These are phyloP conservation scores for Sporothrix variecibatus DNA, from an alignment of 2,329 filamentous ascomycete species.

Conservation along the genomic window DNA sequence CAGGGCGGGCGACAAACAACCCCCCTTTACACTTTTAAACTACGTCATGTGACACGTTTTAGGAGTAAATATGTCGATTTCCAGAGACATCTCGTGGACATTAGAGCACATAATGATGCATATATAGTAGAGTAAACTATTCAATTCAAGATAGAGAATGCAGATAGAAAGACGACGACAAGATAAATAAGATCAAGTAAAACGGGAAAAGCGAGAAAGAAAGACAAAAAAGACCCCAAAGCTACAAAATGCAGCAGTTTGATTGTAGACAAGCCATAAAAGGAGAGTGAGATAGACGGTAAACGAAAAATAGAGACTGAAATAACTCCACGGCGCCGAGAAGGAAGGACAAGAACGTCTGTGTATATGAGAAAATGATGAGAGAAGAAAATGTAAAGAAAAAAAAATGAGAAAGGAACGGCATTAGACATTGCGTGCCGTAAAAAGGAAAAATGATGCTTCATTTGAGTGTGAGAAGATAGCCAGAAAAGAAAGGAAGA, in stretches of 20 bases:
- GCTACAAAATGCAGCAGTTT: neutral
- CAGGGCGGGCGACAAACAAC: neutral
- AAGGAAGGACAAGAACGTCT: conserved; percentile 12
- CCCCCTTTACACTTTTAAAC: neutral
- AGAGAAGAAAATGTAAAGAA: neutral
- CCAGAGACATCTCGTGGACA: neutral
- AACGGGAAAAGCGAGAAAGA: neutral
- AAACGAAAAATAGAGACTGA: neutral
- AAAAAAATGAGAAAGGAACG: neutral
- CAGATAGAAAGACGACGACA: neutral
- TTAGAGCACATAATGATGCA: neutral
- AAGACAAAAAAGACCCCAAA: neutral
- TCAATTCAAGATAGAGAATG: neutral
- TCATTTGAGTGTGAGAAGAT: neutral
- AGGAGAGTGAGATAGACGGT: neutral
- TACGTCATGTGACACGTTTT: conserved; percentile 15
- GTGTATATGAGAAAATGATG: neutral
- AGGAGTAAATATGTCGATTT: neutral
- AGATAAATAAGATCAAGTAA: neutral
- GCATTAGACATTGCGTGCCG: conserved; percentile 10
- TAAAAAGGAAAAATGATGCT: conserved; percentile 2
- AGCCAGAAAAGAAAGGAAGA: neutral
- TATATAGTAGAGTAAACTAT: neutral
- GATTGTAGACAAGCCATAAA: neutral
- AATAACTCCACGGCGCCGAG: conserved; percentile 15